Conservation (phyloP, 768 basidiomycete genomes). For the Leucosporidium creatinivorum region DNA sequence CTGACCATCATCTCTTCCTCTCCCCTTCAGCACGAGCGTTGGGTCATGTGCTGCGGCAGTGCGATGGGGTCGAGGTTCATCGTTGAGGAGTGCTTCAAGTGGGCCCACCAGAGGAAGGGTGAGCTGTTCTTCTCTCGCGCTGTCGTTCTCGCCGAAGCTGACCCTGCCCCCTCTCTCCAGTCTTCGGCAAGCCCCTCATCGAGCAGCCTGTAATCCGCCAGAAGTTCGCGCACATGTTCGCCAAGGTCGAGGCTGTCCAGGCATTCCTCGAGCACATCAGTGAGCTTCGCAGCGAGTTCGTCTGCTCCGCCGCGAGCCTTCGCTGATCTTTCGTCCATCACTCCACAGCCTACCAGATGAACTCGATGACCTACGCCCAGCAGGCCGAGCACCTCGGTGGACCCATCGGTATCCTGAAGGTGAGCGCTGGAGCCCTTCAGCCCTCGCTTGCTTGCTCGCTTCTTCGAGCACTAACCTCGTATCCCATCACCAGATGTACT, state of each 20-base stretch:
- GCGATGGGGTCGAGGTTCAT: conserved; percentile 21
- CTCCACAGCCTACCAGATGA: conserved; percentile 24
- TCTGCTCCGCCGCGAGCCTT: conserved; percentile 47
- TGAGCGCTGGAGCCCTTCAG: neutral
- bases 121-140: neutral
- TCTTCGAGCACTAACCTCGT: neutral
- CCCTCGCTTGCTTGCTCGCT: neutral
- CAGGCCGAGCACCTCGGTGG: conserved; percentile 31
- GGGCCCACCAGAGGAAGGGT: conserved; percentile 7
- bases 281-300: conserved; percentile 50
- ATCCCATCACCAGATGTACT: neutral
- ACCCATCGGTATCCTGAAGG: conserved; percentile 31
- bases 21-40: conserved; percentile 20
- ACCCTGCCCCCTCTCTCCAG: conserved; percentile 2
- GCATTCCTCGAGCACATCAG: conserved; percentile 78
- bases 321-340: neutral
- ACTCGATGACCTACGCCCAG: conserved; percentile 17
- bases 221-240: conserved; percentile 53
- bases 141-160: conserved; percentile 46
- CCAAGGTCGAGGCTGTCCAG: conserved; percentile 70
- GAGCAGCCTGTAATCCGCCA: conserved; percentile 31
- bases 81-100: conserved; percentile 31
- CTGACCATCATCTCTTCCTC: neutral
- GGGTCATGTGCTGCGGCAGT: conserved; percentile 33
- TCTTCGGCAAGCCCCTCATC: conserved; percentile 28